These are phyloP conservation scores for Suhomyces chickasaworum DNA, from an alignment of 1,139 yeast species.

Conservation along the genomic window DNA sequence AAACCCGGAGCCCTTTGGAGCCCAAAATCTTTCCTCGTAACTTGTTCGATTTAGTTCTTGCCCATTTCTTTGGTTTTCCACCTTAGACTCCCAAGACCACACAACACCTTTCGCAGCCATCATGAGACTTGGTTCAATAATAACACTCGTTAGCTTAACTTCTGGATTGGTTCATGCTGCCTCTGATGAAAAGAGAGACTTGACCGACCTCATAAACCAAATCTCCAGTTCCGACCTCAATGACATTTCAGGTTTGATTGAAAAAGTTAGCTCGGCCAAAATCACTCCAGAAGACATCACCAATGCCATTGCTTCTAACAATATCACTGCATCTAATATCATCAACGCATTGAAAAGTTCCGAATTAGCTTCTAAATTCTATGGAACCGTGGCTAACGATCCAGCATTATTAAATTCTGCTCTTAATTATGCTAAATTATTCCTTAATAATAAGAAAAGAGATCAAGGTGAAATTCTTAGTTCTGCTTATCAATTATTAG, in stretches of 20 bases:
- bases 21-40: conserved; percentile 2
- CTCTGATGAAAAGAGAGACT: conserved; percentile 3
- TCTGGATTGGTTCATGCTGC: conserved; percentile 17
- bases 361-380: conserved; percentile 24
- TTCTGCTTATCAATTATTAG: conserved; percentile 25
- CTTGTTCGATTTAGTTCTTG: not conserved
- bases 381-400: conserved; percentile 27
- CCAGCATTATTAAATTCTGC: conserved; percentile 24
- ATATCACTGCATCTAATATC: conserved; percentile 23
- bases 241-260: conserved; percentile 22
- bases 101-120: conserved; percentile 15
- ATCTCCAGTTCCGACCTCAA: conserved; percentile 20
- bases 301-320: conserved; percentile 20
- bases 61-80: not conserved
- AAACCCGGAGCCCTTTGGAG: not conserved
- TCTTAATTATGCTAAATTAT: conserved; percentile 22
- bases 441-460: conserved; percentile 18
- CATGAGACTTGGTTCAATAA: conserved; percentile 22
- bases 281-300: conserved; percentile 7
- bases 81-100: not conserved
- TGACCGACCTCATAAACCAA: conserved; percentile 9
- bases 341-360: conserved; percentile 21
- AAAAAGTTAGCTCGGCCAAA: conserved; percentile 19
- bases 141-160: conserved; percentile 19
- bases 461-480: conserved; percentile 25